Percentiles rank a stretch among this genome's conserved stretches.
Evolutionary conservation across 768 basidiomycete genomes (phyloP).

Genomic region (Termitomyces sp.): DNA sequence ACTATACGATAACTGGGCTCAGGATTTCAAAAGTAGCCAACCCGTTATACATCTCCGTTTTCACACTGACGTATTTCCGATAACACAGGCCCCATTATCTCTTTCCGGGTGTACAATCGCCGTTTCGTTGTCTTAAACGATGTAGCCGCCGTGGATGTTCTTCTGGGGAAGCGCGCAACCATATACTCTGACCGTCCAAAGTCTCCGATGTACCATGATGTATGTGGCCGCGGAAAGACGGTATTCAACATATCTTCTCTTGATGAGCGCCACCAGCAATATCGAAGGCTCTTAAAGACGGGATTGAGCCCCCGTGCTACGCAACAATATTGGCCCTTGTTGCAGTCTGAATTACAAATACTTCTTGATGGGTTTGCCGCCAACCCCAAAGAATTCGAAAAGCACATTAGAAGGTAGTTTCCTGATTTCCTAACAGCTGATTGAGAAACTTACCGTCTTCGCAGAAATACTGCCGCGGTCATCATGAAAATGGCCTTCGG

Average conservation of each 20-base stretch:
- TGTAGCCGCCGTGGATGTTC: slow-evolving; percentile 35
- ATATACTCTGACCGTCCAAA: slow-evolving; percentile 56
- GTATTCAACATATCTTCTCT: slow-evolving; percentile 42
- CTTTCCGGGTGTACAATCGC: slow-evolving; percentile 41
- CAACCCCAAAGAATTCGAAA: slow-evolving; percentile 26
- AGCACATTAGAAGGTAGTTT: slow-evolving; percentile 35
- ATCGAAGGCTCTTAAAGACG: slow-evolving; percentile 35
- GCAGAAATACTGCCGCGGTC: slow-evolving; percentile 33
- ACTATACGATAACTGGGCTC: slow-evolving; percentile 22
- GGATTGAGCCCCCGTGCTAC: slow-evolving; percentile 33
- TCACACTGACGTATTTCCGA: not conserved
- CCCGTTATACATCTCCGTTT: not conserved
- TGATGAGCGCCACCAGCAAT: slow-evolving; percentile 32
- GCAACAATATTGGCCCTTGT: slow-evolving; percentile 28
- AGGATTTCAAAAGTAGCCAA: slow-evolving; percentile 16
- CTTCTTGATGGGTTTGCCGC: slow-evolving; percentile 29
- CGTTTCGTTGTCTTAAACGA: slow-evolving; percentile 48
- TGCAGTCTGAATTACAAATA: slow-evolving; percentile 30
- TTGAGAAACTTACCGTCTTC: not conserved
- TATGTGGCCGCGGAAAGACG: slow-evolving; percentile 36
- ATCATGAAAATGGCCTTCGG: slow-evolving; percentile 44
- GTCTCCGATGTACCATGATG: slow-evolving; percentile 38
- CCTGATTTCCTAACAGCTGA: not conserved
- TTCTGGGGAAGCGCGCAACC: slow-evolving; percentile 46
- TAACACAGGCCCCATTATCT: slow-evolving; percentile 40